Evolutionary conservation across 495 filamentous ascomycete species (phyloP).

Genomic region (Penicillium canariense): DNA sequence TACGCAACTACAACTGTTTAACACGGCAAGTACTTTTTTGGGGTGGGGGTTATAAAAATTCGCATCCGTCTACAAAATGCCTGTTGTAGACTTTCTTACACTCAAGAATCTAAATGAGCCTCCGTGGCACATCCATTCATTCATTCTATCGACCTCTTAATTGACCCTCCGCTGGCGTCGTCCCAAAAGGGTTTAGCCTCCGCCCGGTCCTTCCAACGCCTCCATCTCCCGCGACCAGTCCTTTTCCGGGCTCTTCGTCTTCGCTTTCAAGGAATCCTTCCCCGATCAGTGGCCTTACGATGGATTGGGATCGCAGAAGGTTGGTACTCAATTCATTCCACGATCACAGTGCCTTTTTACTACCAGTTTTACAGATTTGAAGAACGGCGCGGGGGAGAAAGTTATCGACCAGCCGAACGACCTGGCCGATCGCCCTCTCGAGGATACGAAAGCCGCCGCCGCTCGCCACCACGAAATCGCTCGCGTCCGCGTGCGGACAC

Average conservation of each 20-base stretch:
- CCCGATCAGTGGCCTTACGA: conserved; percentile 11
- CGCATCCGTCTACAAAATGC: too few relatives aligned
- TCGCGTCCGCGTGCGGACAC: conserved; percentile 46
- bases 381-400: conserved; percentile 53
- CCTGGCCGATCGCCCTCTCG: conserved; percentile 36
- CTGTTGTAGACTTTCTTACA: too few relatives aligned
- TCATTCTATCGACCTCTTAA: conserved; percentile 1
- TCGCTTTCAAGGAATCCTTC: background rate
- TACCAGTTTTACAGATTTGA: conserved; percentile 41
- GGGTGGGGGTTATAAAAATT: too few relatives aligned
- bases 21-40: too few relatives aligned
- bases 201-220: background rate
- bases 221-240: background rate
- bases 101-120: too few relatives aligned
- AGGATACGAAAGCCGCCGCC: conserved; percentile 37
- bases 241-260: background rate
- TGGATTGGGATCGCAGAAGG: conserved; percentile 56
- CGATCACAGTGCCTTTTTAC: background rate
- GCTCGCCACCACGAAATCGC: conserved; percentile 41
- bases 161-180: background rate
- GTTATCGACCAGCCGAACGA: conserved; percentile 50
- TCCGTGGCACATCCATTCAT: too few relatives aligned
- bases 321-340: background rate
- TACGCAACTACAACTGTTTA: too few relatives aligned
- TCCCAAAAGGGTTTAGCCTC: conserved; percentile 11